Percentiles rank a stretch among this genome's conserved stretches.
These are phyloP conservation scores for Gamsiella multidivaricata DNA, from an alignment of 192 early-diverging fungal genomes.

Conservation along the genomic window DNA sequence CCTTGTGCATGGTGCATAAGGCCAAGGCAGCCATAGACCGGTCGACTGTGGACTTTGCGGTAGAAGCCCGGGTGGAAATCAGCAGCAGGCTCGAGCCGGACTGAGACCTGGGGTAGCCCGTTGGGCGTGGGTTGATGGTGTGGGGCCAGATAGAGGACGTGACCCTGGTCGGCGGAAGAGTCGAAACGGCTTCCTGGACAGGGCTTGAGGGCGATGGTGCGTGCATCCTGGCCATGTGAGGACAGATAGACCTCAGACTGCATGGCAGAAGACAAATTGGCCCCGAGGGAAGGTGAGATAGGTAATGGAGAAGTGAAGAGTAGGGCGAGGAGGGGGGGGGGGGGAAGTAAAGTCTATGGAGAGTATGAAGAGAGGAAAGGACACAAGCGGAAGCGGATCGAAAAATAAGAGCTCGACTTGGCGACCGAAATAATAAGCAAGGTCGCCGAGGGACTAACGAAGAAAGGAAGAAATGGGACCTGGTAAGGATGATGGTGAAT, in stretches of 20 bases:
- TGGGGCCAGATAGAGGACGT: conserved; percentile 28
- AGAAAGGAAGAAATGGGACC: no score
- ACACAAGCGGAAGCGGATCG: no score
- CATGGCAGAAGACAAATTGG: no score
- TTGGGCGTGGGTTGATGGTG: conserved; percentile 19
- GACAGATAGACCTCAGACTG: conserved; percentile 50
- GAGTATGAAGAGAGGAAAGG: no score
- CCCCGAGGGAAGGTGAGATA: no score
- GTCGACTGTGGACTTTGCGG: conserved; percentile 55
- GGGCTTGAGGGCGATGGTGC: conserved; percentile 37
- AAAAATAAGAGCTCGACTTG: no score
- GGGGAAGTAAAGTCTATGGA: no score
- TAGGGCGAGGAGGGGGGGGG: no score
- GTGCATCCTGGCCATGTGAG: not conserved
- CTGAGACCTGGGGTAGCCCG: conserved; percentile 42
- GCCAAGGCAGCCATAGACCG: conserved; percentile 67
- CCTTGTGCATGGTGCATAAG: conserved; percentile 62
- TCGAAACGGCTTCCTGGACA: conserved; percentile 22
- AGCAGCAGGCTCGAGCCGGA: conserved; percentile 40
- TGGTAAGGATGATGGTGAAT: no score
- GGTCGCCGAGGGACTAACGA: no score
- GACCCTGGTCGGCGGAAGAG: conserved; percentile 5
- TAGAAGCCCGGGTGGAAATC: conserved; percentile 56
- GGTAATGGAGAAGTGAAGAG: no score
- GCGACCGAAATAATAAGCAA: no score